phyloP scores from a whole-genome alignment of 192 early-diverging fungal genomes.

The Podila verticillata region DNA sequence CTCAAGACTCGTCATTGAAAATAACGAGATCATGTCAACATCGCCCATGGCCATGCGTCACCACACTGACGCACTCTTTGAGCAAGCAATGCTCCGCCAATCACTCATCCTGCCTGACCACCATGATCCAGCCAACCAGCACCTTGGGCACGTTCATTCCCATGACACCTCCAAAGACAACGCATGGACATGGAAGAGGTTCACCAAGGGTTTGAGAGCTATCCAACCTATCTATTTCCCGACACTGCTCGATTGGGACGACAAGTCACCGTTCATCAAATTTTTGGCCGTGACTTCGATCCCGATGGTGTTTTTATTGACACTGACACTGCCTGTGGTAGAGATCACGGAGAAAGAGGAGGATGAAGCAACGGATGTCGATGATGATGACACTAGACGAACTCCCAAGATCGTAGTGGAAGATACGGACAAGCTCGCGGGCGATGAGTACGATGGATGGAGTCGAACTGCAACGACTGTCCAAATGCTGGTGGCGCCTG shows the following conservation, averaged over 20 bases:
- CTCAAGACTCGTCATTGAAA: neutral
- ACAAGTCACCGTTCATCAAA: constrained; percentile 58
- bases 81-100: constrained; percentile 22
- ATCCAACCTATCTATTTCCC: constrained; percentile 61
- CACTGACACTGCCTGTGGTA: constrained; percentile 72
- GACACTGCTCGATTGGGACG: constrained; percentile 59
- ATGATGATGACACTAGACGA: neutral
- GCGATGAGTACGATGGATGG: constrained; percentile 52
- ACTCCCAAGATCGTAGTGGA: constrained; percentile 31
- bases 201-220: constrained; percentile 18
- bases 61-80: constrained; percentile 6
- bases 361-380: constrained; percentile 16
- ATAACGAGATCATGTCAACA: neutral
- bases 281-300: constrained; percentile 59
- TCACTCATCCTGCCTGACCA: constrained; percentile 36
- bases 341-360: constrained; percentile 52
- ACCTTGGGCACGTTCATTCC: constrained; percentile 21
- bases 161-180: neutral
- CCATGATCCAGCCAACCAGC: constrained; percentile 23
- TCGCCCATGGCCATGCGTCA: constrained; percentile 14
- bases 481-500: constrained; percentile 64
- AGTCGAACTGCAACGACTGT: constrained; percentile 64
- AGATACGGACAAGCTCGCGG: constrained; percentile 8
- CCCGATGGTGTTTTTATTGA: constrained; percentile 63
- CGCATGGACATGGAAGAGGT: neutral